A percentile compares a stretch with the other conserved stretches of the same genome.
phyloP scores from a whole-genome alignment of 2,329 filamentous ascomycete species.

The Cytospora mali region DNA sequence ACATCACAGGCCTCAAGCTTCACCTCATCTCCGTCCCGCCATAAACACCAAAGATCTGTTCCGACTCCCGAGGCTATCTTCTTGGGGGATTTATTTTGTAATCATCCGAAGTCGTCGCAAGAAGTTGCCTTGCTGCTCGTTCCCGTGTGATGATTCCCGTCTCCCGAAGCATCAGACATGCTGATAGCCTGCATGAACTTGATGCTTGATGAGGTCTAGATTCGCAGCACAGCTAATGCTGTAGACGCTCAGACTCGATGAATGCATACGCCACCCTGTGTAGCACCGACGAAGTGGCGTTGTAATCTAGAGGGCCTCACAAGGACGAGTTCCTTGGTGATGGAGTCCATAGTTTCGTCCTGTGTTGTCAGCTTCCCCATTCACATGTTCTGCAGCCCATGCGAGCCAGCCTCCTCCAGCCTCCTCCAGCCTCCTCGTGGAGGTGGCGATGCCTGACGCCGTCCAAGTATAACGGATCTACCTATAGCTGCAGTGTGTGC shows the following conservation, averaged over 20 bases:
- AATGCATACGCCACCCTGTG: background rate
- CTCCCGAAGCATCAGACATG: background rate
- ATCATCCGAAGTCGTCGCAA: background rate
- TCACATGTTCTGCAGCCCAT: conserved; percentile 18
- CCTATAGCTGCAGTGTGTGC: background rate
- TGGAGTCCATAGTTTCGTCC: background rate
- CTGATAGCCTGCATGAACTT: background rate
- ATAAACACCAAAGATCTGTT: background rate
- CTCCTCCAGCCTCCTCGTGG: too few relatives aligned
- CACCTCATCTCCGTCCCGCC: background rate
- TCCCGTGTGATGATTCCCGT: background rate
- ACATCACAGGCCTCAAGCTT: conserved; percentile 3
- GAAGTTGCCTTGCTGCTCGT: background rate
- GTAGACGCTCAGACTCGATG: background rate
- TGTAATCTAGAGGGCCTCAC: background rate
- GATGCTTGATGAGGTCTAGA: background rate
- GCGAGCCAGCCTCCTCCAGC: background rate
- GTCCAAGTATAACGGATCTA: conserved; percentile 4
- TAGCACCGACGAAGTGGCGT: background rate
- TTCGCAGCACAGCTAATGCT: background rate
- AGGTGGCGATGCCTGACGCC: background rate
- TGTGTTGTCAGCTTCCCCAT: conserved; percentile 1
- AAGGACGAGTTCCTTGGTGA: background rate
- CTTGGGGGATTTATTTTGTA: background rate
- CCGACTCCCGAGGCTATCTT: background rate